Conservation (phyloP, 2,329 filamentous ascomycete species). For the Cercospora beticola region DNA sequence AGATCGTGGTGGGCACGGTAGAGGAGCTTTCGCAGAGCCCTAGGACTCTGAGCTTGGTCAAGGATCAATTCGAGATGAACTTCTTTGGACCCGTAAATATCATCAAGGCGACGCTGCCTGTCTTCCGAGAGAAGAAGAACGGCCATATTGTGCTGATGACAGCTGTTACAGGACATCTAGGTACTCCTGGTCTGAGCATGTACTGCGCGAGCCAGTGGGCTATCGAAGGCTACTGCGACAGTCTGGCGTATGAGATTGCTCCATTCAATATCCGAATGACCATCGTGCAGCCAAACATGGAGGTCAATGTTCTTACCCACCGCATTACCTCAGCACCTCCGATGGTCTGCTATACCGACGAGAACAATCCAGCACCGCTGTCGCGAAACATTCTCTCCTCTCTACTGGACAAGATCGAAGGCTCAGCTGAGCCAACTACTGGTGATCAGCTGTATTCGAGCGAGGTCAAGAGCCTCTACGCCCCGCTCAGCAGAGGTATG, state of each 20-base stretch:
- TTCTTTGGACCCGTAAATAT: slow-evolving; percentile 97
- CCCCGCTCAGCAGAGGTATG: slow-evolving; percentile 66
- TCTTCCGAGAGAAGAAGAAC: slow-evolving; percentile 74
- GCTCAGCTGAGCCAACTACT: slow-evolving; percentile 42
- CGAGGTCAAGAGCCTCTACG: slow-evolving; percentile 67
- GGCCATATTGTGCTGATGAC: slow-evolving; percentile 90
- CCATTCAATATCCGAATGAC: slow-evolving; percentile 97
- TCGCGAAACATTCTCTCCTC: slow-evolving; percentile 80
- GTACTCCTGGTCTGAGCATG: slow-evolving; percentile 85
- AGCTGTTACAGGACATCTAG: slow-evolving; percentile 87
- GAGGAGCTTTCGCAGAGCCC: slow-evolving; percentile 79
- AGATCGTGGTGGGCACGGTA: slow-evolving; percentile 85
- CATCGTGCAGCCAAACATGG: slow-evolving; percentile 92
- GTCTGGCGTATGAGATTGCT: slow-evolving; percentile 88
- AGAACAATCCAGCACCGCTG: slow-evolving; percentile 72
- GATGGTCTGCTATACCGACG: slow-evolving; percentile 66
- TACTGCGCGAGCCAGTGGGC: slow-evolving; percentile 94
- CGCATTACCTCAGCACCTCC: slow-evolving; percentile 80
- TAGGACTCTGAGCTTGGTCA: slow-evolving; percentile 73
- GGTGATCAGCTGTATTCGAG: slow-evolving; percentile 49
- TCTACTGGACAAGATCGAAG: slow-evolving; percentile 68
- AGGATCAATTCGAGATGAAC: slow-evolving; percentile 89
- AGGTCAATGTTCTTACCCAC: slow-evolving; percentile 84
- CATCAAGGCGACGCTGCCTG: slow-evolving; percentile 81
- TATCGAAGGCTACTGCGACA: slow-evolving; percentile 91